Conservation (phyloP, 257 asterid genomes). For the Solanum neorickii region DNA sequence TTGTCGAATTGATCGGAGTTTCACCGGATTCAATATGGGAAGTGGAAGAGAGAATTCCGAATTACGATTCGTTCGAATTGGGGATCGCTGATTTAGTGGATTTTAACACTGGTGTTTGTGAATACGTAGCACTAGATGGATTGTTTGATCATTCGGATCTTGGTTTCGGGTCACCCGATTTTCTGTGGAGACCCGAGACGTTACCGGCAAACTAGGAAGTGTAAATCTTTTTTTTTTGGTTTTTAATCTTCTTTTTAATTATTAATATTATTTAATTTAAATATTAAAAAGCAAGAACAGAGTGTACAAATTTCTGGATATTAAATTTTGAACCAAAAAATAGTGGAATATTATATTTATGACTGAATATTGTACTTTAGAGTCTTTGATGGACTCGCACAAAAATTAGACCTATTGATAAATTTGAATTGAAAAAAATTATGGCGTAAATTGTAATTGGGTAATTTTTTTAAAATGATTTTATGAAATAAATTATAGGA, state of each 20-base stretch:
- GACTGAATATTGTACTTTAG: not conserved
- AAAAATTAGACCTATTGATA: no score
- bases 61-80: conserved; percentile 44
- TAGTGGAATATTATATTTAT: not conserved
- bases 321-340: not conserved
- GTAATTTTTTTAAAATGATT: no score
- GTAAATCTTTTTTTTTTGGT: not conserved
- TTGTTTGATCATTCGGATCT: conserved; percentile 64
- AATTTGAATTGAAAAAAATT: no score
- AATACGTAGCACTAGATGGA: conserved; percentile 48
- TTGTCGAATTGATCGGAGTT: conserved; percentile 29
- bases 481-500: no score
- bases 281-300: not conserved
- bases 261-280: not conserved
- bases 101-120: conserved; percentile 17
- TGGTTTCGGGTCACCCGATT: conserved; percentile 47
- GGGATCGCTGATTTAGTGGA: conserved; percentile 21
- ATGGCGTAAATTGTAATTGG: no score
- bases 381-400: no score
- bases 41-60: conserved; percentile 14
- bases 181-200: conserved; percentile 42
- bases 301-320: not conserved
- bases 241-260: not conserved
- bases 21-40: conserved; percentile 15
- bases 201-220: conserved; percentile 41